Evolutionary conservation across 176 grass and related monocot genomes (phyloP), one percentile per base, ranked within the genome.

Genomic region (Avena eriantha): DNA sequence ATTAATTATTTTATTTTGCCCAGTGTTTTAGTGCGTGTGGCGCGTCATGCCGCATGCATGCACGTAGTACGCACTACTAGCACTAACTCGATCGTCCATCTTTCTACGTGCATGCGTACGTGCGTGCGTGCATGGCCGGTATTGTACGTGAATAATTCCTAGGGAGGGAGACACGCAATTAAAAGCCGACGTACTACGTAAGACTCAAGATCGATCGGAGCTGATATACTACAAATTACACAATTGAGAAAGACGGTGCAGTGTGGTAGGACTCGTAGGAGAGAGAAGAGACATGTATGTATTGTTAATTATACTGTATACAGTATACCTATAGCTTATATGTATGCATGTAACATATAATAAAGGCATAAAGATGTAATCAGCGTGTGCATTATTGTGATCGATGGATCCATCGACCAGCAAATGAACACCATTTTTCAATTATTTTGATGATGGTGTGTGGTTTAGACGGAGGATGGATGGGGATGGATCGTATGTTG

Each of bases 81-180:
- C 82, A 85, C 87, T 73, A 57, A 79, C 73, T 85, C 19, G 2
- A 80, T 15, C n/a, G n/a, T n/a, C 29, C 10, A 31, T 9, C 48
- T 10, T 1, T 41, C 39, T 75, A 21, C 69, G 7, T 69, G 23
- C 14, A 19, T 57, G 29, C 33, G 0, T 47, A 6, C 63, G 29
- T 29, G 5, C 39, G 41, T 75, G 29, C 76, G 8, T 78, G 73
- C 78, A 72, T 82, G 84, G 67, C 71, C 26, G 71, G 67, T 83
- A 90, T 77, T 41, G 81, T 79, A 84, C 89, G 85, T 69, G 31
- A 95, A 95, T 95, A 90, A 92, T 85, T 80, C 23, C 23, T 84
- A 84, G 81, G 70, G 70, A 61, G 6, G 39, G 39, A 7, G 5
- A 41, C 39, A 39, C 36, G 61, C 80, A 46, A 72, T 7, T 43